Evolutionary conservation across 2,329 filamentous ascomycete species (phyloP).

Genomic region (Lecanicillium sp.): DNA sequence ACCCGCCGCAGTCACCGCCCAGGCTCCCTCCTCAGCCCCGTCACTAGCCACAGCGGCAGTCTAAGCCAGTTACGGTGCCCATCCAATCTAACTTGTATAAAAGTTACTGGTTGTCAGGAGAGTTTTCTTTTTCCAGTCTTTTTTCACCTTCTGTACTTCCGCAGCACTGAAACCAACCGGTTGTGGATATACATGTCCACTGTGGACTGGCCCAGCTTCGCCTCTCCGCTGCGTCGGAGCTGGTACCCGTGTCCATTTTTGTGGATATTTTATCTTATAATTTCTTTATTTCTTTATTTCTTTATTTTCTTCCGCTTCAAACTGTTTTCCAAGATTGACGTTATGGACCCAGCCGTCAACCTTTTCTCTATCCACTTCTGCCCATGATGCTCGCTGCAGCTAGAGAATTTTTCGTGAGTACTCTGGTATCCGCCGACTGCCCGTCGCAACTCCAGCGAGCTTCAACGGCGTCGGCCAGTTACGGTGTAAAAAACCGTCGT

Average conservation of each 20-base stretch:
- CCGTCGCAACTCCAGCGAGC: not conserved
- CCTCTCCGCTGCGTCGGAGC: not conserved
- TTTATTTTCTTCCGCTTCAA: not conserved
- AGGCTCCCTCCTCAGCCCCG: too few species aligned
- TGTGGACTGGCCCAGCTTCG: not conserved
- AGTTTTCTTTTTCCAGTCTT: too few species aligned
- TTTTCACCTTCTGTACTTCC: too few species aligned
- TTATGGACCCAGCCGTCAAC: not conserved
- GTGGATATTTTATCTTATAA: not conserved
- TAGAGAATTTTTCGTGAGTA: slow-evolving; percentile 1
- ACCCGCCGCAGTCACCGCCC: too few species aligned
- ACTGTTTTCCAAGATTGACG: too few species aligned
- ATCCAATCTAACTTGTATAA: too few species aligned
- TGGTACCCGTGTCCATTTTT: slow-evolving; percentile 12
- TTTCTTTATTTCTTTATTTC: not conserved
- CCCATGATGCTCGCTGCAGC: not conserved
- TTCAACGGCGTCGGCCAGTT: too few species aligned
- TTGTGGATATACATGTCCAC: not conserved
- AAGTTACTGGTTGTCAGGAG: too few species aligned
- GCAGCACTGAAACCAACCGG: not conserved
- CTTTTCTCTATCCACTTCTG: not conserved
- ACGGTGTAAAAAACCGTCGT: too few species aligned
- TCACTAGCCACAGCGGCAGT: too few species aligned
- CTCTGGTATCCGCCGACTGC: not conserved
- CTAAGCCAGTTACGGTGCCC: too few species aligned